Percentiles rank a stretch among this genome's conserved stretches.
Conservation (phyloP, 441 rosid genomes). For the Macaranga tanarius region DNA sequence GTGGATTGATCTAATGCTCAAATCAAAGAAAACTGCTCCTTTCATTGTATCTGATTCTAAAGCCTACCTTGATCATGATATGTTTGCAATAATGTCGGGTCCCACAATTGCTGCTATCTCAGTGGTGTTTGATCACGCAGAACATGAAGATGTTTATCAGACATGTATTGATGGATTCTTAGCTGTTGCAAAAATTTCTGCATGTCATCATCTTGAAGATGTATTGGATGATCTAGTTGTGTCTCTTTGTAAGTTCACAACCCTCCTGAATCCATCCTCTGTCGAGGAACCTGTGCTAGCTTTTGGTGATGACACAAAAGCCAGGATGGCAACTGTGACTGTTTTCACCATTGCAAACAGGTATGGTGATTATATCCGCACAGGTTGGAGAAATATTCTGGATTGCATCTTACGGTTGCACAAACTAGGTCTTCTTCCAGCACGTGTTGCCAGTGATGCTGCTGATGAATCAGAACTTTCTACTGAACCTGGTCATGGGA, state of each 20-base stretch:
- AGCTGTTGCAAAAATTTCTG: conserved; percentile 94
- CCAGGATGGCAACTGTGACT: conserved; percentile 92
- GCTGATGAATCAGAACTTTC: conserved; percentile 90
- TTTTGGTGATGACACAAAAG: conserved; percentile 90
- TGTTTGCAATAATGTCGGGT: conserved; percentile 93
- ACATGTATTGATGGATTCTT: conserved; percentile 94
- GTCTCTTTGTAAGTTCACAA: conserved; percentile 92
- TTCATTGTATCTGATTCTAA: conserved; percentile 68
- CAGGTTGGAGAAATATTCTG: conserved; percentile 96
- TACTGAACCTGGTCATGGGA: conserved; percentile 78
- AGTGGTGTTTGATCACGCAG: conserved; percentile 97
- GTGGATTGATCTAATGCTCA: conserved; percentile 94
- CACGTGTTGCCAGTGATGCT: conserved; percentile 95
- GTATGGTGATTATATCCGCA: conserved; percentile 85
- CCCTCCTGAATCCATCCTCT: conserved; percentile 75
- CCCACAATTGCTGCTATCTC: conserved; percentile 98
- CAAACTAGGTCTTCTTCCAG: conserved; percentile 98
- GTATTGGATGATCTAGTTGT: conserved; percentile 96
- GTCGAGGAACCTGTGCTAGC: conserved; percentile 92
- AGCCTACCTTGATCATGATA: conserved; percentile 84
- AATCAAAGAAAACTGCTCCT: conserved; percentile 79
- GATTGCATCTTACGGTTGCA: conserved; percentile 92
- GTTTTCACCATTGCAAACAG: conserved; percentile 93
- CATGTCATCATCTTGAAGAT: conserved; percentile 96
- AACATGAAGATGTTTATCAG: conserved; percentile 86